Base-by-base conservation (phyloP, 1,139 yeast genomes). In the Geotrichum fermentans region DNA sequence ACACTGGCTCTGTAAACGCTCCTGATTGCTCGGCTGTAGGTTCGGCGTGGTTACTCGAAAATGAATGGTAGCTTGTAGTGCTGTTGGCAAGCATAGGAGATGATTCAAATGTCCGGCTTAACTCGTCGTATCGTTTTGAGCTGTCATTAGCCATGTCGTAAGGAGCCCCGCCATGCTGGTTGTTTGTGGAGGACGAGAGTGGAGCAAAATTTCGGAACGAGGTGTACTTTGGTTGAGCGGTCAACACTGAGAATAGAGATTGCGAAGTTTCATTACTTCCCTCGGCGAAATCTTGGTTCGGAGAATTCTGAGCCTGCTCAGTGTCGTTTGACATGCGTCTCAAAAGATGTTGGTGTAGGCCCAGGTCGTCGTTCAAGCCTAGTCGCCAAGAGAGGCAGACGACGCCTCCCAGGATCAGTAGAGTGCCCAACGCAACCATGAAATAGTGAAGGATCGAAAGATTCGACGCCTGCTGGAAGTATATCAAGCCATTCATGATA, bases 401-500 rank as follows among this genome's bases (percentile, higher is more conserved):
- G 1, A 82, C 89, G 2, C 84, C 84, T 2, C 64, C 40, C 13
- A 82, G 68, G 1, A 79, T 75, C 21, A 75, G 56, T 0, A 61
- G 32, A 0, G 81, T 74, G 5, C 89, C 89, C 0, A 73, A 42
- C 1, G 73, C 60, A 11, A 82, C 76, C 64, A 75, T 67, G 2
- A 64, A 46, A 6, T 75, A 69, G 53, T 73, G 77, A 14, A 55
- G 43, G 10, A 59, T 55, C 0, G 72, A 61, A 35, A 79, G 64
- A 33, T 66, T 63, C 18, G 68, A 66, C 53, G 78, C 67, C 57
- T 77, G 80, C 55, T 80, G 71, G 62, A 77, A 80, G 60, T 79
- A 87, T 3, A 80, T 72, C 52, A 87, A 67, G 37, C 89, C 92
- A 62, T 88, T 89, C 50, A 82, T 65, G 58, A 88, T 81, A 56